Evolutionary conservation across 129 eudicot genomes (phyloP), one percentile per base, ranked within the genome.

Genomic region (Rutidosis leptorrhynchoides): DNA sequence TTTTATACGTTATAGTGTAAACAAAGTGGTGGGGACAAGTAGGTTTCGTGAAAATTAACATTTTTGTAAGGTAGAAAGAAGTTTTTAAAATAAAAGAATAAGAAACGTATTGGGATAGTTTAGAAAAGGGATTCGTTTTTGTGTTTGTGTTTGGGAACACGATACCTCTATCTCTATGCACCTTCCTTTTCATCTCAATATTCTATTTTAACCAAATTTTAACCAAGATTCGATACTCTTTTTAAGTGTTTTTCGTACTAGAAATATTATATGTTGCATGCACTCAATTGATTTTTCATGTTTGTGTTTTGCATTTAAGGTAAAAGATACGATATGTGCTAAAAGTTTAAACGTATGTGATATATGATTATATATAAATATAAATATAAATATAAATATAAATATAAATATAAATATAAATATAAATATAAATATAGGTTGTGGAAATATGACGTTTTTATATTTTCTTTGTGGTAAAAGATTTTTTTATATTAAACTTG

Each of bases 1-100:
- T 59, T 58, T 70, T 59, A 70, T 70, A 70, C 75, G 75, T 6
- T 42, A 24, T 70, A 59, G 75, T 58, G 66, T 57, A 69, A 69
- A 30, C 26, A 20, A 48, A 5, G 67, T 58, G 16, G 75, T 58
- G 75, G 75, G 75, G 67, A 59, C 68, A 15, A 28, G 21, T 45
- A 70, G 75, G 75, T 70, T 70, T 70, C 75, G 75, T 70, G 58
- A 70, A 45, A 70, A 19, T 25, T 63, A 70, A 59, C 75, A 46
- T 48, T 70, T 70, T 28, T 59, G 48, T 59, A 59, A 27, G 28
- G n/a, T 59, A 59, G 75, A 70, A 59, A 60, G 25, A 32, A 40
- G 10, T 64, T 42, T 12, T 43, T 28, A 59, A 57, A 24, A 7
- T 12, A 20, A 63, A 63, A 58, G 32, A 58, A 58, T 58, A 45